Evolutionary conservation across 108 stramenopile genomes (phyloP), one percentile per base, ranked within the genome.

Genomic region (Nitzschia palea): DNA sequence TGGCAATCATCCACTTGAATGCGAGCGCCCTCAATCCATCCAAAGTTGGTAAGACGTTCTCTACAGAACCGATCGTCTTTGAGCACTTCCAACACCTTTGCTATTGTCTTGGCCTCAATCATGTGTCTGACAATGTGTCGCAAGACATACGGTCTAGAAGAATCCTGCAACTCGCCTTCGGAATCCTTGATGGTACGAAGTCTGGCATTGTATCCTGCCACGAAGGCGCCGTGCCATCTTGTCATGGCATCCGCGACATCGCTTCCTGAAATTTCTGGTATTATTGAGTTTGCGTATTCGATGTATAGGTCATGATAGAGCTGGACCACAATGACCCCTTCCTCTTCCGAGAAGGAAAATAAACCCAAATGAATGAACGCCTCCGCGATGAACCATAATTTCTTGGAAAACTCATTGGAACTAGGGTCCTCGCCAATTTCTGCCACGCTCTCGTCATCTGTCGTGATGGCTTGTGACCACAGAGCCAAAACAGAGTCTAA

Each of bases 221-320:
- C 83, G 61, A 78, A 84, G 18, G 76, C 60, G 40, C 58, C 68
- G 47, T 87, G 65, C 80, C 83, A 87, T 23, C 58, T 59, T 33
- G 40, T 27, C 0, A 52, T 62, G 4, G 71, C 72, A 15, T 62
- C 65, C 18, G 72, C 67, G 9, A 54, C 33, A 0, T 33, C n/a
- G 2, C 51, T 31, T 25, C 44, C 66, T 33, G 42, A 40, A 29
- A 74, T 45, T 27, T 73, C 68, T 33, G 53, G 35, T 9, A 62
- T 51, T 33, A 69, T 33, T 4, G 42, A 51, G n/a, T 48, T 6
- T 1, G 66, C 78, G 53, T 74, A 74, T 44, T 61, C 27, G 26
- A 31, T 18, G 32, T 74, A 72, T 27, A 79, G 29, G 18, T 66
- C 18, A 44, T 79, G 78, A 45, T 79, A 68, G 0, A 74, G 44